Percentiles rank a stretch among this genome's conserved stretches.
Evolutionary conservation across 768 basidiomycete genomes (phyloP).

Genomic region (Suillus paluster): DNA sequence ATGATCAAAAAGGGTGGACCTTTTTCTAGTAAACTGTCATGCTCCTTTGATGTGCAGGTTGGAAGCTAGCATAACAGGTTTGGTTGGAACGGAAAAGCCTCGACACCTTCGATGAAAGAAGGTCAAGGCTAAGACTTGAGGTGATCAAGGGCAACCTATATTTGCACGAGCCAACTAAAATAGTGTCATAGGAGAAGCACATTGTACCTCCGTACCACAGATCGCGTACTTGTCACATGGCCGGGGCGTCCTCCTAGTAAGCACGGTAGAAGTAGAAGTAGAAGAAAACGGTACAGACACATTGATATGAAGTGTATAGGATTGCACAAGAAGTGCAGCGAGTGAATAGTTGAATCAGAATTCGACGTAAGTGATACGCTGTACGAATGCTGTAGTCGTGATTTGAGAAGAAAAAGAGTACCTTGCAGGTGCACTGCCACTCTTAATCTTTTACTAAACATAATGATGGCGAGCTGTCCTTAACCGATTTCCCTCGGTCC

Average conservation of each 20-base stretch:
- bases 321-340: background rate
- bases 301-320: background rate
- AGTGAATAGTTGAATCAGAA: background rate
- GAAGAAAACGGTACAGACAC: background rate
- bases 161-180: background rate
- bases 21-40: background rate
- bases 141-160: background rate
- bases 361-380: background rate
- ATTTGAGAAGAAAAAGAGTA: too few relatives aligned
- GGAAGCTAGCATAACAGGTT: background rate
- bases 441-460: background rate
- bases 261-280: too few relatives aligned
- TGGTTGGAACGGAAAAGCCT: too few relatives aligned
- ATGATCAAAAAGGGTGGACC: background rate
- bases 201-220: too few relatives aligned
- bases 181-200: background rate
- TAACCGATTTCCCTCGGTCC: slow-evolving; percentile 4
- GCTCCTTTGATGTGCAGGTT: background rate
- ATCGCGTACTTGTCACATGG: too few relatives aligned
- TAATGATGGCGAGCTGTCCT: background rate
- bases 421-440: slow-evolving; percentile 7
- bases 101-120: too few relatives aligned
- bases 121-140: background rate
- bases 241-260: too few relatives aligned
- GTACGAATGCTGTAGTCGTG: background rate